Evolutionary conservation across 352 stramenopile species (phyloP), one percentile per base, ranked within the genome.

Genomic region (Phytophthora syringae): DNA sequence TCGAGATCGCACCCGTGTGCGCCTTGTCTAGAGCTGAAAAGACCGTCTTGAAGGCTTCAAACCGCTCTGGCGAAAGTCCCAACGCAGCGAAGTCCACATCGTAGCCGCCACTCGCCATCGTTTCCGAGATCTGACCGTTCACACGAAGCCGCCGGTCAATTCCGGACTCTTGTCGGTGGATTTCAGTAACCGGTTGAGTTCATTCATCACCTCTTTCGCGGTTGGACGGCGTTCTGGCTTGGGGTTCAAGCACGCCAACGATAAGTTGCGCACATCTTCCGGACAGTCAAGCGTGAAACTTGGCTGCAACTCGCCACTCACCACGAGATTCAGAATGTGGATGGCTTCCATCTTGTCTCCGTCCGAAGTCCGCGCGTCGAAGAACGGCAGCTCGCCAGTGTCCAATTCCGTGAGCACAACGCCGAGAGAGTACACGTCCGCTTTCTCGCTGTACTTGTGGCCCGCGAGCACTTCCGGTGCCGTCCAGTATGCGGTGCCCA

Each of bases 21-120:
- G 79, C 62, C 20, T 77, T 78, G 57, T 91, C 82, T 16, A 89
- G 65, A 2, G 59, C 57, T 10, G 69, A 68, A 21, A 91, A 91
- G 3, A 86, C 67, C 37, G 52, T 77, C 32, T 78, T 77, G 70
- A 91, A 91, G 3, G 82, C 82, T 43, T 86, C 82, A 52, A 86
- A 86, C 32, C 80, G 66, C 45, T 88, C 78, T 10, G 56, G 10
- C 0, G 79, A 67, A 16, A 91, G 67, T 5, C 79, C 79, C 11
- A 89, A 58, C 30, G 76, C 67, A 13, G 50, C 76, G 37, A 74
- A 88, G 49, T 90, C 76, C 13, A 89, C 45, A 30, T 86, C 78
- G 69, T 91, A 66, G 53, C 62, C 56, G 21, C n/a, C 62, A 47
- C 18, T 64, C 39, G 55, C 37, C 61, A 74, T 70, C 4, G 48